Evolutionary conservation across 2,329 filamentous ascomycete genomes (phyloP).

Genomic region (Aureobasidium melanogenum): DNA sequence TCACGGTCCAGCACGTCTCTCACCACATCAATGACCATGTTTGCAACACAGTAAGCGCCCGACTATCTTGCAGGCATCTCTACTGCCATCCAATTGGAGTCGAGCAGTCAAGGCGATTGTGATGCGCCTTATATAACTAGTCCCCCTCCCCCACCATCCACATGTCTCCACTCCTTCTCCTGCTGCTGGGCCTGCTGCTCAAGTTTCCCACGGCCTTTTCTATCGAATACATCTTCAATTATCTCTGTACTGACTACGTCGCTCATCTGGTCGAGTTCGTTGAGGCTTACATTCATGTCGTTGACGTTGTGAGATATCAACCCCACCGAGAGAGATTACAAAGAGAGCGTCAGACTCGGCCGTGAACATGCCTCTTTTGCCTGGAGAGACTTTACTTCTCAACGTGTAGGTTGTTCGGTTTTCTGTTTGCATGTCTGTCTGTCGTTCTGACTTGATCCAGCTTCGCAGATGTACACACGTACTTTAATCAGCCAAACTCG

Average conservation of each 20-base stretch:
- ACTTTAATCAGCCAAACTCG: conserved; percentile 57
- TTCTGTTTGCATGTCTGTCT: background rate
- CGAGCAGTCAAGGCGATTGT: background rate
- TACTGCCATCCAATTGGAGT: background rate
- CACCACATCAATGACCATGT: background rate
- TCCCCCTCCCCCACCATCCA: background rate
- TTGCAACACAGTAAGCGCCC: conserved; percentile 8
- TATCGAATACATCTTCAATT: conserved; percentile 16
- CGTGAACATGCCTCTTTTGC: conserved; percentile 36
- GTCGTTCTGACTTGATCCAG: conserved; percentile 33
- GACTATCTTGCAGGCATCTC: background rate
- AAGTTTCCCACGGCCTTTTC: conserved; percentile 15
- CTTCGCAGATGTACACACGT: conserved; percentile 73
- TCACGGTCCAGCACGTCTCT: background rate
- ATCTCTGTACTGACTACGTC: conserved; percentile 19
- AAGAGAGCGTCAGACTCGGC: conserved; percentile 13
- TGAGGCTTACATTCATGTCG: conserved; percentile 21
- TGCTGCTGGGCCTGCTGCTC: conserved; percentile 11
- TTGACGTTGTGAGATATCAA: conserved; percentile 19
- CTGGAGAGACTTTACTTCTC: conserved; percentile 38
- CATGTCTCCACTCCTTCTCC: conserved; percentile 9
- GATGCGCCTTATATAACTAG: background rate
- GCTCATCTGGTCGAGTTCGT: conserved; percentile 21
- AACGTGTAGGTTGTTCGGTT: conserved; percentile 33
- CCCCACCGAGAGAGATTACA: background rate